A percentile compares a stretch with the other conserved stretches of the same genome.
phyloP scores from a whole-genome alignment of 192 early-diverging fungal species.

The Backusella tarrabulga region DNA sequence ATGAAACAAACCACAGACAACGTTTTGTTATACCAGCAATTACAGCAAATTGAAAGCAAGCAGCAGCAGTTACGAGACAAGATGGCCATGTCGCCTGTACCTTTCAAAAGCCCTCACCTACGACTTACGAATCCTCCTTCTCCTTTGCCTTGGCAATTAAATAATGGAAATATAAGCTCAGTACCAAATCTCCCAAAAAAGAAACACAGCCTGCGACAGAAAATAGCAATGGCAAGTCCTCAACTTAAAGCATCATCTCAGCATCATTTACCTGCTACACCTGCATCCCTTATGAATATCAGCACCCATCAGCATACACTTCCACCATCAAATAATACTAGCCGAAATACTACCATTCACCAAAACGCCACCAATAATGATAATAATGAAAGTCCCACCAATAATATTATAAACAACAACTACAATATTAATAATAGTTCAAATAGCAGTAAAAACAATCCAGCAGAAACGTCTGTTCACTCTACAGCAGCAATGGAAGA shows the following conservation, averaged over 20 bases:
- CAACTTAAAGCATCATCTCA: constrained; percentile 12
- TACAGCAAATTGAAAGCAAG: constrained; percentile 15
- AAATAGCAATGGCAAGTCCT: constrained; percentile 18
- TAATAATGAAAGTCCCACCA: neutral
- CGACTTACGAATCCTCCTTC: neutral
- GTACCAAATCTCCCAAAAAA: neutral
- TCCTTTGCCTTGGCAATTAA: neutral
- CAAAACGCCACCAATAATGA: neutral
- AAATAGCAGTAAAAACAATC: neutral
- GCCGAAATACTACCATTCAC: neutral
- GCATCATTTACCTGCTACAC: constrained; percentile 55
- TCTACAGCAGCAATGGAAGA: neutral
- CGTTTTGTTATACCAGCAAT: constrained; percentile 18
- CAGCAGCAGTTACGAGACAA: neutral
- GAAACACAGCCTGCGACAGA: constrained; percentile 11
- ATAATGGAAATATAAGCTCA: neutral
- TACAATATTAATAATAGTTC: neutral
- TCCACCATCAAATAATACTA: neutral
- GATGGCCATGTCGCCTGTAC: neutral
- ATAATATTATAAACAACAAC: neutral
- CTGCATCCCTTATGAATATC: constrained; percentile 63
- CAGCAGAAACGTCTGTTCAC: neutral
- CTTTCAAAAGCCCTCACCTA: neutral
- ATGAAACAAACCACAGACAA: neutral
- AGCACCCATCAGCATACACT: constrained; percentile 1